Evolutionary conservation across 805 yeast species (phyloP).

Genomic region (Maudiozyma turicensis): DNA sequence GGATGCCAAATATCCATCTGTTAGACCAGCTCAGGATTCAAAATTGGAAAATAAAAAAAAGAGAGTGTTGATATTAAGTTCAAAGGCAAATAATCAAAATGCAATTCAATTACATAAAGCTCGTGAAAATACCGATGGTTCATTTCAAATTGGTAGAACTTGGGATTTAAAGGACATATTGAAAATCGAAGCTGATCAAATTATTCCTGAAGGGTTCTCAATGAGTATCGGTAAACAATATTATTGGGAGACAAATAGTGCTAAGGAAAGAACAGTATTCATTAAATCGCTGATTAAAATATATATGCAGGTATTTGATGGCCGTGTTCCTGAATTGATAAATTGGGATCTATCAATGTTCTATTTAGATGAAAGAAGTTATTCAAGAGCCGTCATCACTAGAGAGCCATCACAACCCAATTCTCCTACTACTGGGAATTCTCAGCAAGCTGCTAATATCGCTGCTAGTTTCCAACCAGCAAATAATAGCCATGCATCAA

Average conservation of each 20-base stretch:
- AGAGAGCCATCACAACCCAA: background rate
- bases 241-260: constrained; percentile 65
- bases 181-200: constrained; percentile 43
- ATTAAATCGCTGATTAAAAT: constrained; percentile 42
- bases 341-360: constrained; percentile 41
- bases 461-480: no score
- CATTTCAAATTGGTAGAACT: constrained; percentile 83
- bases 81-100: constrained; percentile 48
- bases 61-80: constrained; percentile 40
- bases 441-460: background rate
- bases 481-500: no score
- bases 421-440: background rate
- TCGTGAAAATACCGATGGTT: constrained; percentile 61
- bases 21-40: constrained; percentile 54
- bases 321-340: constrained; percentile 42
- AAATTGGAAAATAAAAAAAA: constrained; percentile 43
- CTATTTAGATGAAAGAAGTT: constrained; percentile 32
- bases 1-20: constrained; percentile 58
- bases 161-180: constrained; percentile 75
- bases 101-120: constrained; percentile 81
- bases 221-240: constrained; percentile 65
- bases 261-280: constrained; percentile 52
- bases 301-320: constrained; percentile 46
- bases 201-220: constrained; percentile 46
- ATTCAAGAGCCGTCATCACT: constrained; percentile 25